Conservation (phyloP, 345 rosid species). For the Acer saccharum region DNA sequence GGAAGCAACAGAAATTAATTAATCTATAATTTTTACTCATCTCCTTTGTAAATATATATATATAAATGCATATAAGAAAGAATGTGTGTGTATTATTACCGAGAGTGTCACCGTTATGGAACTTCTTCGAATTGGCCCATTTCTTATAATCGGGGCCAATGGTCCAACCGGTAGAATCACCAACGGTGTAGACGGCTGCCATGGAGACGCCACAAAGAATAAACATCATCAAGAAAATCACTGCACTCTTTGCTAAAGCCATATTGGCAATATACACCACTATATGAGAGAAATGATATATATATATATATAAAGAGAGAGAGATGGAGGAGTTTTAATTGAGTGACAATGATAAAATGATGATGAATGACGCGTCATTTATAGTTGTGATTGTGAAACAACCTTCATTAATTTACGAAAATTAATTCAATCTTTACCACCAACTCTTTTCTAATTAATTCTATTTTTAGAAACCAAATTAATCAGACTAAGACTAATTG, state of each 20-base stretch:
- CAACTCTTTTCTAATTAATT: not conserved
- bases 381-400: not conserved
- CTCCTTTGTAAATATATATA: no score
- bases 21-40: no score
- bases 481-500: no score
- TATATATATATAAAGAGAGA: not conserved
- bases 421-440: not conserved
- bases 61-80: no score
- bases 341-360: not conserved
- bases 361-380: not conserved
- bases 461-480: not conserved
- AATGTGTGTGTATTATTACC: not conserved
- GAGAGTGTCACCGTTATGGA: not conserved
- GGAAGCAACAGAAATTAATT: no score
- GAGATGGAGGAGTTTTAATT: not conserved
- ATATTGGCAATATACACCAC: not conserved
- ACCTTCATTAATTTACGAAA: not conserved
- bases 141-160: not conserved
- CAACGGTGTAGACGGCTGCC: not conserved
- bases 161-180: not conserved
- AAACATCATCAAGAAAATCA: not conserved
- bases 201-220: not conserved
- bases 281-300: not conserved
- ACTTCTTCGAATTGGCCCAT: not conserved
- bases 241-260: not conserved